These are phyloP conservation scores for Plasmodium cynomolgi DNA, from an alignment of 169 alveolate species.

Conservation along the genomic window DNA sequence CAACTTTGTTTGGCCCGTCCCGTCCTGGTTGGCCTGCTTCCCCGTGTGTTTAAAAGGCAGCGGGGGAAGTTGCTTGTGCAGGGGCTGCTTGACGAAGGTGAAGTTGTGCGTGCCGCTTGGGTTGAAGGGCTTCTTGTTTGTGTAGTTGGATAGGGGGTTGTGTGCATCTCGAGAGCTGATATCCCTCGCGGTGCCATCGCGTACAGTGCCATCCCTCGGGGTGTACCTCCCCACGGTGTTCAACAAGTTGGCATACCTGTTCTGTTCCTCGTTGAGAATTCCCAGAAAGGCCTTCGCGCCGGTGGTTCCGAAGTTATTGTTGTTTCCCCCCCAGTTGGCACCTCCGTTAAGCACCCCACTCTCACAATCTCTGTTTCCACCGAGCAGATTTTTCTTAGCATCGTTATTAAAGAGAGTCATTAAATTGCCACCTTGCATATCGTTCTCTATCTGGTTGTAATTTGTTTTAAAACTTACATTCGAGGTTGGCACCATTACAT, in stretches of 20 bases:
- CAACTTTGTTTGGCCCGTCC: neutral
- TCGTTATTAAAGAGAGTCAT: neutral
- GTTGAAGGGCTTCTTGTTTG: neutral
- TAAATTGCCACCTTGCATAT: neutral
- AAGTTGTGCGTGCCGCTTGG: neutral
- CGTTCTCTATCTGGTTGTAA: neutral
- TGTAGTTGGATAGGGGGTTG: neutral
- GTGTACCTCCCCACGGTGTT: conserved; percentile 3
- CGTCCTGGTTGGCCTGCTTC: neutral
- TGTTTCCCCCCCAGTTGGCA: neutral
- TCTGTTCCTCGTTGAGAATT: neutral
- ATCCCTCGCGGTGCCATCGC: neutral
- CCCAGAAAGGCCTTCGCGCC: neutral
- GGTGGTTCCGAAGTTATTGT: neutral
- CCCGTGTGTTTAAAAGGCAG: neutral
- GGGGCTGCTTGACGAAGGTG: neutral
- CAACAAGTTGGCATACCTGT: neutral
- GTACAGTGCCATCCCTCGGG: neutral
- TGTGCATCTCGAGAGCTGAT: neutral
- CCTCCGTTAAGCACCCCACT: neutral
- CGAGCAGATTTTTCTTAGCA: neutral
- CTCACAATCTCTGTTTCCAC: neutral
- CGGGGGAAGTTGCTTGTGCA: conserved; percentile 1
- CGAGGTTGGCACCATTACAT: neutral
- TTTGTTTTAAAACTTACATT: neutral